Percentiles rank a stretch among this genome's conserved stretches.
Evolutionary conservation across 371 early-diverging fungal species (phyloP).

Genomic region (Mucor piriformis): DNA sequence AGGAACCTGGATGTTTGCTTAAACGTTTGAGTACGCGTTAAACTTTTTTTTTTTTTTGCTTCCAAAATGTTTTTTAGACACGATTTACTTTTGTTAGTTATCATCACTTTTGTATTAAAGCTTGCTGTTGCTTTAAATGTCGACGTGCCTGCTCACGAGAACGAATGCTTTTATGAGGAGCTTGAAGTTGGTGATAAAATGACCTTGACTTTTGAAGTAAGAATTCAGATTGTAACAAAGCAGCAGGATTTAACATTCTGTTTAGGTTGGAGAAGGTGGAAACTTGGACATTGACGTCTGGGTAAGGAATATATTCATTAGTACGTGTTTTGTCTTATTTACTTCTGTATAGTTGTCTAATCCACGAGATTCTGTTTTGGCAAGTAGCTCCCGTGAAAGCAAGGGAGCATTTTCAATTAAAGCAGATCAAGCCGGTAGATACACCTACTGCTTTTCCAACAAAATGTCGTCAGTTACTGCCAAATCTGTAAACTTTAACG

Average conservation of each 20-base stretch:
- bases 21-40: too few relatives aligned
- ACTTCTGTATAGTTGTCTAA: slow-evolving; percentile 53
- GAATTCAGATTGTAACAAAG: not conserved
- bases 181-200: slow-evolving; percentile 62
- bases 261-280: slow-evolving; percentile 70
- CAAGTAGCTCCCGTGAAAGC: slow-evolving; percentile 48
- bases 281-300: slow-evolving; percentile 73
- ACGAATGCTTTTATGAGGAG: slow-evolving; percentile 68
- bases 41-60: not conserved
- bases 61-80: slow-evolving; percentile 11
- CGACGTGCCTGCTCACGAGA: slow-evolving; percentile 49
- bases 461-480: slow-evolving; percentile 52
- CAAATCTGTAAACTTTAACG: slow-evolving; percentile 61
- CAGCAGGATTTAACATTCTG: not conserved
- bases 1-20: too few relatives aligned
- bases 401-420: slow-evolving; percentile 57
- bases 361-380: slow-evolving; percentile 52
- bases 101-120: slow-evolving; percentile 12
- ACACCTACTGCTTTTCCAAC: slow-evolving; percentile 82
- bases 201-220: slow-evolving; percentile 67
- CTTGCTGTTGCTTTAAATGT: slow-evolving; percentile 31
- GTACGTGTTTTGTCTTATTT: too few relatives aligned
- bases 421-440: slow-evolving; percentile 59
- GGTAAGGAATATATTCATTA: slow-evolving; percentile 14
- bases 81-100: slow-evolving; percentile 12